Evolutionary conservation across 2,329 filamentous ascomycete genomes (phyloP), one percentile per base, ranked within the genome.

Genomic region (Cercospora canescens): DNA sequence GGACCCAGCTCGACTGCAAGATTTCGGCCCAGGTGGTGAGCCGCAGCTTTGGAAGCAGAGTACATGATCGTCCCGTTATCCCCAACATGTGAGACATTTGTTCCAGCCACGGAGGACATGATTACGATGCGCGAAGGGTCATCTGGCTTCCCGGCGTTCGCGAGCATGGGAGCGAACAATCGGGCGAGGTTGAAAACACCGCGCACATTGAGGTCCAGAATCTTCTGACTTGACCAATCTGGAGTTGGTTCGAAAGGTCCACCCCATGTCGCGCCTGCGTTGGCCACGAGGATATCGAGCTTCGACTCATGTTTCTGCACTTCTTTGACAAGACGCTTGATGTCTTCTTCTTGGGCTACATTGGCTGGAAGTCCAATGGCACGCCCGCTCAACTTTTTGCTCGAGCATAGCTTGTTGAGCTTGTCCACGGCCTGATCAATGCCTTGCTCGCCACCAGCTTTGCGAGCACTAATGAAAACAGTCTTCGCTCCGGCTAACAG

Each of bases 381-480:
- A 72, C 83, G 78, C 0, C 91, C 87, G 0, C 84, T 80, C 67
- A 91, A 89, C 80, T 63, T 90, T 58, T 67, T 67, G 30, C 65
- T 55, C 9, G 45, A 91, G 24, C 92, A 91, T 1, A 96, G 88
- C 18, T 88, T 87, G 80, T 96, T 96, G 71, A 97, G 89, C 2
- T 89, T 87, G 14, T 85, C 84, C 72, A 89, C 90, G 55, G 94
- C 94, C 60, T 85, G 84, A 18, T 92, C 89, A 83, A 93, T 97
- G 68, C 91, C 93, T 34, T 84, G 73, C 18, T 70, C 69, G 21
- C 79, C 80, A 26, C 73, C 77, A 65, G 90, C 88, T 83, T 97
- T 96, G 79, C 94, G 92, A 34, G 92, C 95, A 26, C 92, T 93
- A 80, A 97, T 96, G 87, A 96, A 96, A 70, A 97, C 90, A 75